These are phyloP conservation scores for Sutorius australiensis DNA, from an alignment of 768 basidiomycete species.

Conservation along the genomic window DNA sequence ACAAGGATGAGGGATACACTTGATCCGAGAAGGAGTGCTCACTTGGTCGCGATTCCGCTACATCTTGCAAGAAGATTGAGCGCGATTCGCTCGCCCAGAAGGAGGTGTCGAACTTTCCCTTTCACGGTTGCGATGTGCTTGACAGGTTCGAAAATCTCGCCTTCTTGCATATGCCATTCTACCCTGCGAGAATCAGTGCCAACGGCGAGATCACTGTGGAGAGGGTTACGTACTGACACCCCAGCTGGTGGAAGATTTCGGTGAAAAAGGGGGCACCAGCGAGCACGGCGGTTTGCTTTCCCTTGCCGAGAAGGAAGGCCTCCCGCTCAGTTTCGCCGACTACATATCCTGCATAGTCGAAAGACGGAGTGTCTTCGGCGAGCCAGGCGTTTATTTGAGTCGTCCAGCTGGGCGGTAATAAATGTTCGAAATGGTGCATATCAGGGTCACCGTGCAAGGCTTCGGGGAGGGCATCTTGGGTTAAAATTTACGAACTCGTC, in stretches of 20 bases:
- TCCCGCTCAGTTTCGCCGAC: constrained; percentile 87
- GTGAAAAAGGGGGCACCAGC: constrained; percentile 96
- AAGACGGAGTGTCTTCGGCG: constrained; percentile 90
- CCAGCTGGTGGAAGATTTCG: constrained; percentile 85
- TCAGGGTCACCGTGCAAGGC: not conserved
- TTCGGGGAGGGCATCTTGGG: not conserved
- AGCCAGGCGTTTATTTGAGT: constrained; percentile 77
- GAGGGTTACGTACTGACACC: constrained; percentile 77
- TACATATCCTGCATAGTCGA: constrained; percentile 95
- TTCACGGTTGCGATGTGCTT: constrained; percentile 87
- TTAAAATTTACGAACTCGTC: too few species aligned
- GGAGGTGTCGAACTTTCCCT: constrained; percentile 82
- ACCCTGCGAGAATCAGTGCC: constrained; percentile 50
- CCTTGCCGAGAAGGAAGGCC: constrained; percentile 90
- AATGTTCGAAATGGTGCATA: constrained; percentile 46
- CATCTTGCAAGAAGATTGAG: constrained; percentile 92
- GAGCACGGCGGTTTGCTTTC: constrained; percentile 69
- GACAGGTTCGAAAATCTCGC: constrained; percentile 73
- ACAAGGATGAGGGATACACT: not conserved
- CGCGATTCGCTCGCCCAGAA: constrained; percentile 90
- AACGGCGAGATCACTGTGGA: not conserved
- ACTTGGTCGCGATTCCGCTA: constrained; percentile 96
- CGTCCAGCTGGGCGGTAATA: constrained; percentile 95
- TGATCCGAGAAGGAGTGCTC: constrained; percentile 23
- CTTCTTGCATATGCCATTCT: constrained; percentile 90